Evolutionary conservation across 2,329 filamentous ascomycete species (phyloP).

Genomic region (Lasiodiplodia citricola): DNA sequence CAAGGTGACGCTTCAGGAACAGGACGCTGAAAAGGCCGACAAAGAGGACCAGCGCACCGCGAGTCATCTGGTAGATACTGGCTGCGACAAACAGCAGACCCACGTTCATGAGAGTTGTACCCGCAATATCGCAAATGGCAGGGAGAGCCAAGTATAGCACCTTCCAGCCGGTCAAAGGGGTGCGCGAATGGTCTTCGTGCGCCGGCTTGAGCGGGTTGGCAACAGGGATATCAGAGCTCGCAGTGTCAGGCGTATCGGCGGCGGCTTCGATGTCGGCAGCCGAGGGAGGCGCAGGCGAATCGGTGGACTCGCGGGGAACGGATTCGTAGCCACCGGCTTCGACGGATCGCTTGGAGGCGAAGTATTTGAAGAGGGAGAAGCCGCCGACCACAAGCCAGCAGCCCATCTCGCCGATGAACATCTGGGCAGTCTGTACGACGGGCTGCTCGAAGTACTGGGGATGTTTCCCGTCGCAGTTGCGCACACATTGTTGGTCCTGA

Average conservation of each 20-base stretch:
- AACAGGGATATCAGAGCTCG: conserved; percentile 52
- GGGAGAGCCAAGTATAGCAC: conserved; percentile 81
- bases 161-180: conserved; percentile 70
- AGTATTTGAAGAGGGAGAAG: conserved; percentile 69
- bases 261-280: conserved; percentile 54
- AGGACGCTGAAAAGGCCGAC: conserved; percentile 94
- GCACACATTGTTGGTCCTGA: conserved; percentile 95
- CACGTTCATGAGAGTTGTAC: conserved; percentile 96
- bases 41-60: conserved; percentile 92
- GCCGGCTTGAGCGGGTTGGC: conserved; percentile 57
- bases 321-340: conserved; percentile 66
- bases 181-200: conserved; percentile 60
- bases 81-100: conserved; percentile 92
- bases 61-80: conserved; percentile 98
- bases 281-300: conserved; percentile 38
- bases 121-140: conserved; percentile 90
- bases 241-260: conserved; percentile 50
- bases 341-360: conserved; percentile 48
- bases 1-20: conserved; percentile 80
- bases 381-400: conserved; percentile 89
- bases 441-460: conserved; percentile 87
- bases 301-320: conserved; percentile 50
- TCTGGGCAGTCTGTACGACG: conserved; percentile 92
- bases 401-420: conserved; percentile 96
- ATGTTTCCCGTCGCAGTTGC: conserved; percentile 77